Evolutionary conservation across 2,329 filamentous ascomycete species (phyloP).

Genomic region (Massarina eburnea): DNA sequence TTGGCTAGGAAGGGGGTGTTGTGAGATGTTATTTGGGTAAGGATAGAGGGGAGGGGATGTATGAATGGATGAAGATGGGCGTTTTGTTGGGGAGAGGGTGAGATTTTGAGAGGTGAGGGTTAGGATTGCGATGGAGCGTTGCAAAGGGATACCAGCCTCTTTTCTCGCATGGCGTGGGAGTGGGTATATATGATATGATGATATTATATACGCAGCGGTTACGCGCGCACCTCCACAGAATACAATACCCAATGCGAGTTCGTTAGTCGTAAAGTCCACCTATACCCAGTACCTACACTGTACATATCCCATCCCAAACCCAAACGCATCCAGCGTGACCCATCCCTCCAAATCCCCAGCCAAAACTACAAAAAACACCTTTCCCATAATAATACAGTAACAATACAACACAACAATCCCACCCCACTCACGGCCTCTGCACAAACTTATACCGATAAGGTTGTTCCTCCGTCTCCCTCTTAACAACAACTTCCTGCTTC

Average conservation of each 20-base stretch:
- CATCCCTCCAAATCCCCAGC: neutral
- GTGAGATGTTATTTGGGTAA: constrained; percentile 36
- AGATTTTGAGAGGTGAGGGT: neutral
- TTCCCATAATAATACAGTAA: too few species aligned
- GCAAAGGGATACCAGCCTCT: too few species aligned
- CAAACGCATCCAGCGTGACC: too few species aligned
- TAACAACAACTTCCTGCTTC: constrained; percentile 34
- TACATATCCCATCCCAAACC: too few species aligned
- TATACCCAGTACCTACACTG: too few species aligned
- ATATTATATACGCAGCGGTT: too few species aligned
- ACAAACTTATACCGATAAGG: constrained; percentile 34
- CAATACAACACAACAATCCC: neutral
- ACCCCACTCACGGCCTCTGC: constrained; percentile 6
- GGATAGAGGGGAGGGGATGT: neutral
- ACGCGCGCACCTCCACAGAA: too few species aligned
- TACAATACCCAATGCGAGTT: too few species aligned
- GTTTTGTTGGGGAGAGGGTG: neutral
- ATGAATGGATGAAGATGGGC: neutral
- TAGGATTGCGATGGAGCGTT: neutral
- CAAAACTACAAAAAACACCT: too few species aligned
- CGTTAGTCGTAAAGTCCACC: too few species aligned
- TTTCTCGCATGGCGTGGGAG: too few species aligned
- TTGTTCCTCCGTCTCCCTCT: constrained; percentile 21
- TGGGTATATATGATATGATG: too few species aligned
- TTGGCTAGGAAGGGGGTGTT: constrained; percentile 77